Evolutionary conservation across 805 yeast species (phyloP).

Genomic region (Debaryomyces hansenii): DNA sequence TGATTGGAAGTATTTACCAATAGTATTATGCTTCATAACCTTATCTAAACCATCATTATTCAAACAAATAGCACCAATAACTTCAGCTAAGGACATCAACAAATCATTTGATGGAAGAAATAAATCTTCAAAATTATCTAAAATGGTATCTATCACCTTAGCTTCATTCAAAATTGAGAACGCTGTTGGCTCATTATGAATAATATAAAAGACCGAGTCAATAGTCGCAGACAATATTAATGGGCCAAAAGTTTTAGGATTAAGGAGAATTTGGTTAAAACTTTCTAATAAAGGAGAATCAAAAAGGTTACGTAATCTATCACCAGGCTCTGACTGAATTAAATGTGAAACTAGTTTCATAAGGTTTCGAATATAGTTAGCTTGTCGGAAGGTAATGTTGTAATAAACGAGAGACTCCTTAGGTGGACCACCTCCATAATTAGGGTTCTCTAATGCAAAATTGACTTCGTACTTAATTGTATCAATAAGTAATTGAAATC

Average conservation of each 20-base stretch:
- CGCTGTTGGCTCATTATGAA: constrained; percentile 91
- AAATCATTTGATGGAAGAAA: constrained; percentile 61
- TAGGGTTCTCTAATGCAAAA: constrained; percentile 60
- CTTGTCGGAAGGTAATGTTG: constrained; percentile 58
- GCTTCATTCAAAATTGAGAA: constrained; percentile 76
- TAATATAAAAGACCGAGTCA: constrained; percentile 64
- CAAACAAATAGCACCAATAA: constrained; percentile 79
- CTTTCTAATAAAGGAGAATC: constrained; percentile 77
- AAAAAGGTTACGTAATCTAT: constrained; percentile 77
- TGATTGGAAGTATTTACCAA: constrained; percentile 46
- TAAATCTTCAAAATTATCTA: constrained; percentile 55
- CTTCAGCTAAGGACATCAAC: constrained; percentile 63
- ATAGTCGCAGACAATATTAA: constrained; percentile 59
- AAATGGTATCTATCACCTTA: constrained; percentile 62
- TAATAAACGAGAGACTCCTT: constrained; percentile 50
- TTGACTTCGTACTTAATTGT: constrained; percentile 64
- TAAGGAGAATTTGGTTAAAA: constrained; percentile 55
- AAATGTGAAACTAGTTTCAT: constrained; percentile 64
- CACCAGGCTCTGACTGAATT: constrained; percentile 75
- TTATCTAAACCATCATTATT: constrained; percentile 68
- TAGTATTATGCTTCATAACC: constrained; percentile 44
- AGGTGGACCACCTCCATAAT: constrained; percentile 58
- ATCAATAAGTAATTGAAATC: constrained; percentile 62
- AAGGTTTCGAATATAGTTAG: constrained; percentile 47
- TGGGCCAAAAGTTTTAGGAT: constrained; percentile 67